phyloP scores from a whole-genome alignment of 495 filamentous ascomycete genomes.

The Xylaria curta region DNA sequence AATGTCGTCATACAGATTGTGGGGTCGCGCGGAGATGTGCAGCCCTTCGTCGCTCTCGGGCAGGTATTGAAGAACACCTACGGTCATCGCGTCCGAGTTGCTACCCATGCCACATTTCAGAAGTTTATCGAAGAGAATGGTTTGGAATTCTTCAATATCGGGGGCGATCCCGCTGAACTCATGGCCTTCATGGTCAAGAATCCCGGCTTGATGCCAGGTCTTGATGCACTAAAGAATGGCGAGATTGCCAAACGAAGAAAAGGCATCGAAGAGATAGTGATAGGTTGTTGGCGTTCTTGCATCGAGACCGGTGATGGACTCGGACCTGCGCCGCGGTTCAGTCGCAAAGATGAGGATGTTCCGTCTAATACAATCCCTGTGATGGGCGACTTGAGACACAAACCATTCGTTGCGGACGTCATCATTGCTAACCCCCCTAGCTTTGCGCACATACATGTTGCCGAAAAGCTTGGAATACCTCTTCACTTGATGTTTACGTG shows the following conservation, averaged over 20 bases:
- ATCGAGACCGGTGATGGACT: constrained; percentile 60
- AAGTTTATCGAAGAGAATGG: constrained; percentile 71
- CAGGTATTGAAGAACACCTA: constrained; percentile 65
- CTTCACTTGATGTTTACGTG: constrained; percentile 85
- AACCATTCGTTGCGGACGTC: constrained; percentile 77
- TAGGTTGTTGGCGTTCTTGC: constrained; percentile 83
- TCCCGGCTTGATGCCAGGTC: constrained; percentile 75
- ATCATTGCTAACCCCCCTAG: constrained; percentile 88
- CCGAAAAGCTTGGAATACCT: constrained; percentile 79
- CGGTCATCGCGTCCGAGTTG: constrained; percentile 78
- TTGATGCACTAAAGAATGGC: constrained; percentile 69
- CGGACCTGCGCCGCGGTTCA: constrained; percentile 45
- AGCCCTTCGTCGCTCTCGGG: constrained; percentile 75
- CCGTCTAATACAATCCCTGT: constrained; percentile 21
- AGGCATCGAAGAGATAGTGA: constrained; percentile 71
- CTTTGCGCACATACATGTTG: constrained; percentile 81
- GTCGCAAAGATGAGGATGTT: constrained; percentile 29
- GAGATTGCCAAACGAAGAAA: constrained; percentile 70
- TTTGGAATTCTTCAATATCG: constrained; percentile 80
- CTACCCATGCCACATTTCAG: constrained; percentile 76
- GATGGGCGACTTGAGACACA: constrained; percentile 31
- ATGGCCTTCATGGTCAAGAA: constrained; percentile 93
- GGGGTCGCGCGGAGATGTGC: constrained; percentile 79
- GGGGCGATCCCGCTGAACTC: constrained; percentile 77
- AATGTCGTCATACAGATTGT: constrained; percentile 85